Base-by-base conservation (phyloP, 2,329 filamentous ascomycete species). In the Domatiomyces catenatus region DNA sequence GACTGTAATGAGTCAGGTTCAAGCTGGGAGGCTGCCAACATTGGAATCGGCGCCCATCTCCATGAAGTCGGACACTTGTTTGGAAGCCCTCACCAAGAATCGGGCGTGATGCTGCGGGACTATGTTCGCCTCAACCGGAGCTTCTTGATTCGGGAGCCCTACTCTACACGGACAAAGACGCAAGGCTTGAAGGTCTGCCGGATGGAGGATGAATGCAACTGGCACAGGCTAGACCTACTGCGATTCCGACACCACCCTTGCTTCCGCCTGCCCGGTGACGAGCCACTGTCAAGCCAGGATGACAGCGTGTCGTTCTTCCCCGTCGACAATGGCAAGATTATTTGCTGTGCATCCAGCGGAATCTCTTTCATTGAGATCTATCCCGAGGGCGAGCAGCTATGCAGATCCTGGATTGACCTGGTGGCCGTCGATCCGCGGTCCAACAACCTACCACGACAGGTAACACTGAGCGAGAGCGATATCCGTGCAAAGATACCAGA, bases 21-120 rank as follows among this genome's bases (percentile, higher is more conserved):
- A 63, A 92, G 81, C 46, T 96, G 90, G 90, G 90, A 96, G 65
- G 81, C 88, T n/a, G 88, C 86, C 22, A 94, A 90, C 59, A 84
- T 94, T 54, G 89, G 89, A 26, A 93, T 96, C 56, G 90, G 90
- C 6, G 89, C 87, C 8, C 90, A 96, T 66, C 67, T 96, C 46
- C 90, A 94, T 65, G 88, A 95, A 67, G 84, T 84, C 0, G 90
- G 90, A 2, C 90, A 94, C 67, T 67, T 94, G 19, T 84, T 96
- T 58, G 90, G 90, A 47, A 93, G 86, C 58, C 86, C 87, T 8
- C 86, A 93, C 63, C 87, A 93, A 63, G 86, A 92, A 62, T 84
- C 73, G 24, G 90, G 92, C n/a, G 75, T 96, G 54, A 96, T 96
- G 90, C 72, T 88, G 48, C 77, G 86, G 50, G 90, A 94, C 64